A percentile compares a stretch with the other conserved stretches of the same genome.
phyloP scores from a whole-genome alignment of 129 eudicot genomes.

The Arctium lappa region DNA sequence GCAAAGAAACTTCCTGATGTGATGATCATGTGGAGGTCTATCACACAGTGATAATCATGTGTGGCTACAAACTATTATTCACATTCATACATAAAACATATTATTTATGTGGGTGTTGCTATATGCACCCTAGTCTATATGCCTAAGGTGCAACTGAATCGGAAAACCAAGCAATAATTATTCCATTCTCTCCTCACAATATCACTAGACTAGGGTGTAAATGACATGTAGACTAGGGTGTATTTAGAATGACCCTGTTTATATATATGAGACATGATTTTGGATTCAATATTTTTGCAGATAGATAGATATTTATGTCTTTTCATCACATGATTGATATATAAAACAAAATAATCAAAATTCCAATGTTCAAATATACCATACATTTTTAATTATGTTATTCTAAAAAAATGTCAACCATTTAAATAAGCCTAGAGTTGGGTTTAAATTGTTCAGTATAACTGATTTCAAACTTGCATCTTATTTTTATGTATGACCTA shows the following conservation, averaged over 20 bases:
- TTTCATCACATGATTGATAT: background rate
- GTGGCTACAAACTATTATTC: background rate
- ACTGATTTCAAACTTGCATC: background rate
- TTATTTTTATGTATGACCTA: background rate
- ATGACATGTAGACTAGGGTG: too few relatives aligned
- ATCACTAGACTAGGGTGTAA: too few relatives aligned
- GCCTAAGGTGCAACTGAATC: too few relatives aligned
- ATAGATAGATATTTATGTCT: constrained; percentile 3
- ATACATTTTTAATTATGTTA: background rate
- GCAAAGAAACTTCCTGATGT: background rate
- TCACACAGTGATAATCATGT: background rate
- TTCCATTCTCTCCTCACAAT: too few relatives aligned
- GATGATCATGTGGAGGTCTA: background rate
- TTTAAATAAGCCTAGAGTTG: background rate
- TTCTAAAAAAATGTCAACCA: background rate
- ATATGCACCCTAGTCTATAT: too few relatives aligned
- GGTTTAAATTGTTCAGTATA: background rate
- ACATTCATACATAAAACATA: background rate
- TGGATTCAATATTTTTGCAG: constrained; percentile 18
- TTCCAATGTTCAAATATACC: background rate
- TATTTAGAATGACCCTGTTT: too few relatives aligned
- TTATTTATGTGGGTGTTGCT: background rate
- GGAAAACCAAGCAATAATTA: too few relatives aligned
- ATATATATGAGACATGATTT: background rate
- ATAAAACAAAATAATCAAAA: background rate